Percentiles rank a stretch among this genome's conserved stretches.
Conservation (phyloP, 2,329 filamentous ascomycete genomes). For the Ceratocystis papillata region DNA sequence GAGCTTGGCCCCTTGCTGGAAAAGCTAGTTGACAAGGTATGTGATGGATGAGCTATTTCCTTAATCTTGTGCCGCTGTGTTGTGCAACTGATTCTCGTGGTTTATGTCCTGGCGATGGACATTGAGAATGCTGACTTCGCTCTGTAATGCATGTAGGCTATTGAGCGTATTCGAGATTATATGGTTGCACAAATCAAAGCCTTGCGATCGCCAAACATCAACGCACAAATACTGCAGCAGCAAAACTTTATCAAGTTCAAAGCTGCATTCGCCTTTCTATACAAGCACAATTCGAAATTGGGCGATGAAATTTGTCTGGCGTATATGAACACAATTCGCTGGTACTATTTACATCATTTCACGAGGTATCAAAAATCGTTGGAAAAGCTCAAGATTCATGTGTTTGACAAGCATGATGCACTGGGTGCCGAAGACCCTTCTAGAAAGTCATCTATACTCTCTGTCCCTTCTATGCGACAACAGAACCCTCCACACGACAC, state of each 20-base stretch:
- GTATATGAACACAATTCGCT: constrained; percentile 96
- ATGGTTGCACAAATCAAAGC: constrained; percentile 91
- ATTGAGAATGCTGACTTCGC: neutral
- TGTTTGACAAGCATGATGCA: constrained; percentile 71
- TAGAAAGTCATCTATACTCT: constrained; percentile 51
- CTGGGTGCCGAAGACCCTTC: constrained; percentile 61
- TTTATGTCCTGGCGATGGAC: constrained; percentile 19
- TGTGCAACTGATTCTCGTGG: neutral
- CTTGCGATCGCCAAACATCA: constrained; percentile 86
- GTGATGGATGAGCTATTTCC: constrained; percentile 19
- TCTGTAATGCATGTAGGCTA: constrained; percentile 46
- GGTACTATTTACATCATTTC: constrained; percentile 94
- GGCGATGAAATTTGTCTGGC: constrained; percentile 84
- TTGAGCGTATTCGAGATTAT: constrained; percentile 88
- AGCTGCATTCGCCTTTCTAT: constrained; percentile 76
- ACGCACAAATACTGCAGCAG: constrained; percentile 93
- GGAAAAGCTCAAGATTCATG: constrained; percentile 72
- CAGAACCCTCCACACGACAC: constrained; percentile 63
- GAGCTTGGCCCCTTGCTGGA: constrained; percentile 78
- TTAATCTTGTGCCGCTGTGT: neutral
- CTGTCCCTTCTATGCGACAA: constrained; percentile 32
- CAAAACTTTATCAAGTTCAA: constrained; percentile 82
- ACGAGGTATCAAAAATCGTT: constrained; percentile 74
- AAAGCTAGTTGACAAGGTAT: constrained; percentile 69
- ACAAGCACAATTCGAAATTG: constrained; percentile 68